Evolutionary conservation across 2,329 filamentous ascomycete genomes (phyloP).

Genomic region (Graphilbum ipis-grandicollis): DNA sequence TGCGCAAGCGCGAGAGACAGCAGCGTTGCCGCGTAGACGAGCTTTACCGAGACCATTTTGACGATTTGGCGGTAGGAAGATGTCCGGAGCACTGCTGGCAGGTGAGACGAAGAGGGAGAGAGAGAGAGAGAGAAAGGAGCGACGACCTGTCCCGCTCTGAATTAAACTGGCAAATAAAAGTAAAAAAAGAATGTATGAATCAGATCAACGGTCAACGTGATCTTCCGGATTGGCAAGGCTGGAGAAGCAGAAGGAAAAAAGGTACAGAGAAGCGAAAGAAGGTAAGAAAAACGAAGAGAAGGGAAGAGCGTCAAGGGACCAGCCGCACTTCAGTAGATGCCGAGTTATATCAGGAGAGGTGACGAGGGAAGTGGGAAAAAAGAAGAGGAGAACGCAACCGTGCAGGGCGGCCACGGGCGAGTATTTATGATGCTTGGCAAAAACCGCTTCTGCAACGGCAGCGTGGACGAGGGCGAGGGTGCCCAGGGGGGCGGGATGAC

Average conservation of each 20-base stretch:
- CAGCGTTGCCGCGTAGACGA: slow-evolving; percentile 14
- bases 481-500: neutral
- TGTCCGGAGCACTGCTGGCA: neutral
- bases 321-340: slow-evolving; percentile 4
- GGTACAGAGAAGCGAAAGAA: slow-evolving; percentile 5
- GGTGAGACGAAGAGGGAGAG: slow-evolving; percentile 5
- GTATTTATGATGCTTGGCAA: slow-evolving; percentile 12
- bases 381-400: slow-evolving; percentile 3
- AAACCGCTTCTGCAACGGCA: no score
- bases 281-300: slow-evolving; percentile 4
- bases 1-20: slow-evolving; percentile 12
- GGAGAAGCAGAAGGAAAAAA: slow-evolving; percentile 8
- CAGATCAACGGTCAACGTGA: slow-evolving; percentile 18
- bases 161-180: slow-evolving; percentile 4
- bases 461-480: no score
- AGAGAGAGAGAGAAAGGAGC: slow-evolving; percentile 4
- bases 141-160: slow-evolving; percentile 4
- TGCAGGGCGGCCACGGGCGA: slow-evolving; percentile 2
- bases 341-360: no score
- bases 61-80: neutral
- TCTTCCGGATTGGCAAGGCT: slow-evolving; percentile 14
- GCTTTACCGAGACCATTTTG: slow-evolving; percentile 13
- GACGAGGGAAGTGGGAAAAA: no score
- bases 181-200: slow-evolving; percentile 8
- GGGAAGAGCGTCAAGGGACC: slow-evolving; percentile 4